phyloP scores from a whole-genome alignment of 495 filamentous ascomycete genomes.

The Baudoinia panamericana region DNA sequence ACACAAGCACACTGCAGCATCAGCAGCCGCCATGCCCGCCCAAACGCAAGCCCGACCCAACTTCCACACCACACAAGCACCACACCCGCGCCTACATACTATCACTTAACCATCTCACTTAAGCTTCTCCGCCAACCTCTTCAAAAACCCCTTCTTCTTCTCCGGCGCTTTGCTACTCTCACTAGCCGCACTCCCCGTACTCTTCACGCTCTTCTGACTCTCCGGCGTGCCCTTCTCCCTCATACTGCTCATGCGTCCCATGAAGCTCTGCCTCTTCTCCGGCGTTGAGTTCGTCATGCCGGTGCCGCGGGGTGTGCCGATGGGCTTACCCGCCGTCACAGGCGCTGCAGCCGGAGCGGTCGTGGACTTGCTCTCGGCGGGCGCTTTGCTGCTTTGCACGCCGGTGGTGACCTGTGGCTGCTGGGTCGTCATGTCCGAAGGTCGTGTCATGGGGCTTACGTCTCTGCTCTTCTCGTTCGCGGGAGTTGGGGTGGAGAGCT shows the following conservation, averaged over 20 bases:
- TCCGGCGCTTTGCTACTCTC: background rate
- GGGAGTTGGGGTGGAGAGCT: background rate
- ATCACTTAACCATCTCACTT: too few relatives aligned
- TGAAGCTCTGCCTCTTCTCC: conserved; percentile 16
- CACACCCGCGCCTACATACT: too few relatives aligned
- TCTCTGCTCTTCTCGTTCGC: conserved; percentile 17
- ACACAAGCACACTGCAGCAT: too few relatives aligned
- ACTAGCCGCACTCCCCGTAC: background rate
- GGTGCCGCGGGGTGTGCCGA: conserved; percentile 11
- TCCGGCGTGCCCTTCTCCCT: conserved; percentile 12
- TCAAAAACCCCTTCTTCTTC: conserved; percentile 20
- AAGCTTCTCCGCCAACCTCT: conserved; percentile 18
- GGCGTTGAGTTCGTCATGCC: conserved; percentile 4
- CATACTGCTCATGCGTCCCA: too few relatives aligned
- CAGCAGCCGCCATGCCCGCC: too few relatives aligned
- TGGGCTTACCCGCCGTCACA: conserved; percentile 11
- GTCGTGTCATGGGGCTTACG: conserved; percentile 27
- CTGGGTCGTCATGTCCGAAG: conserved; percentile 8
- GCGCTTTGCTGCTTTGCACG: too few relatives aligned
- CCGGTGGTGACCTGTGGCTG: conserved; percentile 16
- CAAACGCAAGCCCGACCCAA: too few relatives aligned
- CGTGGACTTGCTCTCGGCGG: conserved; percentile 22
- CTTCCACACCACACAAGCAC: too few relatives aligned
- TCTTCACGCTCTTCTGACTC: background rate
- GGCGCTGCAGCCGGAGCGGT: conserved; percentile 12